phyloP scores from a whole-genome alignment of 192 early-diverging fungal genomes.

The Coemansia sp. region DNA sequence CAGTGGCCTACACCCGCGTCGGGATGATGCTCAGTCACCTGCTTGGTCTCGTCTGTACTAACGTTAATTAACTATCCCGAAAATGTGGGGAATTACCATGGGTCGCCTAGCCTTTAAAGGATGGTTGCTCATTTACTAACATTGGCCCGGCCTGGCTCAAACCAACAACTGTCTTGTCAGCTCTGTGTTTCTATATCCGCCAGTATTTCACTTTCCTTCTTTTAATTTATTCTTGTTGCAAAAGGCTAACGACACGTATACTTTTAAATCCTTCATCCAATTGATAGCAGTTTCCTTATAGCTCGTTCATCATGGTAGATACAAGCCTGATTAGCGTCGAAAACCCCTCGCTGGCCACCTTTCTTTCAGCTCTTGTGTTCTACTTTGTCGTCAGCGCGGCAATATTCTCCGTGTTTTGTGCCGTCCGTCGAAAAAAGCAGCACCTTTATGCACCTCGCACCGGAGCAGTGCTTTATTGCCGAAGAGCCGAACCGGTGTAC shows the following conservation, averaged over 20 bases:
- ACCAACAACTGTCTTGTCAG: background rate
- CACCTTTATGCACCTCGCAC: conserved; percentile 2
- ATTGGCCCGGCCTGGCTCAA: background rate
- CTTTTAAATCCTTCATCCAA: background rate
- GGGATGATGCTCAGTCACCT: background rate
- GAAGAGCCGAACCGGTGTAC: conserved; percentile 4
- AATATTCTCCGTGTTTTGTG: background rate
- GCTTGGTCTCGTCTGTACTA: conserved; percentile 4
- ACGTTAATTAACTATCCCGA: background rate
- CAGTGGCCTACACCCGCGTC: background rate
- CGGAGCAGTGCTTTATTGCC: background rate
- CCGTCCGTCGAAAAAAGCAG: background rate
- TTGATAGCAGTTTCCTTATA: background rate
- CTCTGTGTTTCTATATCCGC: background rate
- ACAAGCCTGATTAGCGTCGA: background rate
- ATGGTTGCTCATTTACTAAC: background rate
- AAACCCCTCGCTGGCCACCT: conserved; percentile 14
- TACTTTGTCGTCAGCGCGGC: background rate
- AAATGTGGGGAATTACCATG: background rate
- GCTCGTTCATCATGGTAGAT: conserved; percentile 3
- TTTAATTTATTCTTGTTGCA: background rate
- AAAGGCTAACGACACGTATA: background rate
- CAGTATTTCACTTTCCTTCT: background rate
- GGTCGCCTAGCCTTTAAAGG: no score
- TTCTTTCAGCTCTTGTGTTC: conserved; percentile 13